Conservation (phyloP, 2,329 filamentous ascomycete species). For the Saccharata proteae region DNA sequence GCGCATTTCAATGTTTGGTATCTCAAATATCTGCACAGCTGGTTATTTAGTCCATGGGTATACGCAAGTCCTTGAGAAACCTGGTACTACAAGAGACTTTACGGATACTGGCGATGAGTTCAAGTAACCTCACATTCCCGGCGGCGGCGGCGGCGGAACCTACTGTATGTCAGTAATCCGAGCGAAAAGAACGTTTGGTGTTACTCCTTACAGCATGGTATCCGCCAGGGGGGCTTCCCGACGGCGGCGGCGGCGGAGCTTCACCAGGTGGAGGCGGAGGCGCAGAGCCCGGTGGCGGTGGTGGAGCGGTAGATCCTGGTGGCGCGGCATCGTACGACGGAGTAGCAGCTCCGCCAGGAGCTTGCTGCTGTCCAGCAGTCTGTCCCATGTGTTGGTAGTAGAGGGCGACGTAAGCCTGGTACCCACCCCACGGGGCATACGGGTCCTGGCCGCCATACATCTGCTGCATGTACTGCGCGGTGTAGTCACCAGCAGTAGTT, state of each 20-base stretch:
- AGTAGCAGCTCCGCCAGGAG: slow-evolving; percentile 16
- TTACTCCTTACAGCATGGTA: slow-evolving; percentile 21
- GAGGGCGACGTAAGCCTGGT: slow-evolving; percentile 20
- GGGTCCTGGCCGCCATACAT: slow-evolving; percentile 60
- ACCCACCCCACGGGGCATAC: slow-evolving; percentile 85
- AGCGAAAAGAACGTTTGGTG: too few species aligned
- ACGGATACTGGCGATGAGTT: too few species aligned
- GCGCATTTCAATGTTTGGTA: too few species aligned
- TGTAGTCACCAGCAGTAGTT: slow-evolving; percentile 48
- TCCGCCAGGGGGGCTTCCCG: slow-evolving; percentile 9
- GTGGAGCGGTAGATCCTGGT: slow-evolving; percentile 19
- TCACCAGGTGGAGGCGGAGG: slow-evolving; percentile 17
- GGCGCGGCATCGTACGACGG: slow-evolving; percentile 17
- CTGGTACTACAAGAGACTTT: too few species aligned
- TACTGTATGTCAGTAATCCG: too few species aligned
- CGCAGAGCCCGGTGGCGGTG: slow-evolving; percentile 14
- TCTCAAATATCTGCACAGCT: too few species aligned
- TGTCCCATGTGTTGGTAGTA: slow-evolving; percentile 22
- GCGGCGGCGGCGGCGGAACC: too few species aligned
- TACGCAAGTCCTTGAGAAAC: too few species aligned
- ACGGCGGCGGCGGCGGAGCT: slow-evolving; percentile 19
- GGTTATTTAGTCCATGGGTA: too few species aligned
- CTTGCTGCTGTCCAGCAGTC: slow-evolving; percentile 14
- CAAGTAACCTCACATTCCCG: too few species aligned
- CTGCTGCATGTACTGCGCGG: slow-evolving; percentile 73